Evolutionary conservation across 2,329 filamentous ascomycete species (phyloP).

Genomic region (Fusarium decemcellulare): DNA sequence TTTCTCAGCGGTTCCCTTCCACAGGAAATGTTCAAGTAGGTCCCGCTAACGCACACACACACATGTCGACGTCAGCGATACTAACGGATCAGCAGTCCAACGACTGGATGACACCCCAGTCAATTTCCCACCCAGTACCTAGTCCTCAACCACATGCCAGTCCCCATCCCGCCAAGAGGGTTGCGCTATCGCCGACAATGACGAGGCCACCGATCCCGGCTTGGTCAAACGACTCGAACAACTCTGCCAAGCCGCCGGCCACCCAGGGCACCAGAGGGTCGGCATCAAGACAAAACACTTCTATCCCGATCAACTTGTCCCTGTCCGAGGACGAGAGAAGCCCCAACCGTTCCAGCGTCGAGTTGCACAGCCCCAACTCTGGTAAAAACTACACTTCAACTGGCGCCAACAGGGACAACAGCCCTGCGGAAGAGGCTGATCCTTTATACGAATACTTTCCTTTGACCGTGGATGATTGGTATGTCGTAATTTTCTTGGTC

Average conservation of each 20-base stretch:
- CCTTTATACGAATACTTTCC: slow-evolving; percentile 96
- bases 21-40: slow-evolving; percentile 54
- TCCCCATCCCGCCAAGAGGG: slow-evolving; percentile 66
- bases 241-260: slow-evolving; percentile 36
- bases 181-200: slow-evolving; percentile 67
- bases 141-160: slow-evolving; percentile 50
- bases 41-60: neutral
- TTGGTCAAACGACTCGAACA: slow-evolving; percentile 58
- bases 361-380: slow-evolving; percentile 66
- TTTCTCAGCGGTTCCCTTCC: slow-evolving; percentile 51
- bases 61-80: neutral
- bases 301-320: slow-evolving; percentile 65
- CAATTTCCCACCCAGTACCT: slow-evolving; percentile 50
- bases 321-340: slow-evolving; percentile 74
- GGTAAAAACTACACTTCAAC: slow-evolving; percentile 54
- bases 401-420: slow-evolving; percentile 63
- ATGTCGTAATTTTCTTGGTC: slow-evolving; percentile 40
- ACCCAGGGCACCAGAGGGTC: slow-evolving; percentile 41
- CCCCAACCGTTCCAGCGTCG: slow-evolving; percentile 65
- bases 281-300: slow-evolving; percentile 46
- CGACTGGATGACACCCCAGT: slow-evolving; percentile 63
- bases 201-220: slow-evolving; percentile 67
- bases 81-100: slow-evolving; percentile 50
- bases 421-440: slow-evolving; percentile 83
- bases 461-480: slow-evolving; percentile 90